Conservation (phyloP, 2,329 filamentous ascomycete genomes). For the Colletotrichum graminicola region DNA sequence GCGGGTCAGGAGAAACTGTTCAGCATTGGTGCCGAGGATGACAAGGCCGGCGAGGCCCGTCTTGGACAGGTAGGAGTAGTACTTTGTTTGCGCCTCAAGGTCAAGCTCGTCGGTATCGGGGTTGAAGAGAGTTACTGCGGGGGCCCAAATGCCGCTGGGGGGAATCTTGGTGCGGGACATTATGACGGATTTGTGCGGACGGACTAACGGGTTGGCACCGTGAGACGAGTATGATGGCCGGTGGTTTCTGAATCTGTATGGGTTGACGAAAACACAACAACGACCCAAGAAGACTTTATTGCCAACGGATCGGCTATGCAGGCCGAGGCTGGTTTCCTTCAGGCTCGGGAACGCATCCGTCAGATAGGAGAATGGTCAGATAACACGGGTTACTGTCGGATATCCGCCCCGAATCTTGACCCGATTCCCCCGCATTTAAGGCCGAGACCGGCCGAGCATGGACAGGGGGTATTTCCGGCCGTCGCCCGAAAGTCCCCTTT, state of each 20-base stretch:
- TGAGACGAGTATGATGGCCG: background rate
- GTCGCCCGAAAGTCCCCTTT: conserved; percentile 24
- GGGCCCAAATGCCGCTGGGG: conserved; percentile 60
- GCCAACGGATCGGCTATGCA: background rate
- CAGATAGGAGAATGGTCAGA: conserved; percentile 12
- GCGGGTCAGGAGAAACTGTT: conserved; percentile 69
- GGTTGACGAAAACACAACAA: background rate
- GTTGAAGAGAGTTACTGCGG: conserved; percentile 68
- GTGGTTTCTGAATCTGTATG: background rate
- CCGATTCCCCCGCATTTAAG: conserved; percentile 39
- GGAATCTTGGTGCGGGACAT: conserved; percentile 43
- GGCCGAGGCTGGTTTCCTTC: conserved; percentile 26
- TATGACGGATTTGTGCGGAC: background rate
- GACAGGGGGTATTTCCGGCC: conserved; percentile 41
- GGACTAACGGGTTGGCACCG: background rate
- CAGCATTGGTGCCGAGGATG: conserved; percentile 67
- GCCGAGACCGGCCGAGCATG: conserved; percentile 39
- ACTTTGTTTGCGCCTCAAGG: conserved; percentile 60
- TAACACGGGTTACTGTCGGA: conserved; percentile 32
- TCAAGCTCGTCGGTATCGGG: conserved; percentile 61
- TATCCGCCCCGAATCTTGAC: conserved; percentile 38
- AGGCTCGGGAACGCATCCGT: conserved; percentile 32
- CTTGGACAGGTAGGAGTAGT: conserved; percentile 63
- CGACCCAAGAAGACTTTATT: conserved; percentile 20
- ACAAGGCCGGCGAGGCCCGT: conserved; percentile 65